Percentiles rank a stretch among this genome's conserved stretches.
Conservation (phyloP, 208 protist genomes). For the Novymonas esmeraldas region DNA sequence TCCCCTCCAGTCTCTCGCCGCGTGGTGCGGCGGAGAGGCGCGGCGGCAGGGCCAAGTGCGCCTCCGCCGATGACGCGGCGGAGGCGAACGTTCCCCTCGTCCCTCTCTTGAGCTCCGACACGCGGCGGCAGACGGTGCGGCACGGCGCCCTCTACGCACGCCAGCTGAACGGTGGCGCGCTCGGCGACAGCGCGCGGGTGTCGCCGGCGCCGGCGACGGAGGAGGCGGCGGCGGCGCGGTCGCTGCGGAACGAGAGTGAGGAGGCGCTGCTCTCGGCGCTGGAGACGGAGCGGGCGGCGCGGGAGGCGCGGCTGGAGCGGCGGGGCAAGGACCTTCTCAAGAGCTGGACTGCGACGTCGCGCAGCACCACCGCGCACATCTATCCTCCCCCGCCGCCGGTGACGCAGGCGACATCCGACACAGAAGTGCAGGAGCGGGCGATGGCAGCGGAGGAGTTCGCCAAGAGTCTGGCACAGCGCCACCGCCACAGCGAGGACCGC, state of each 20-base stretch:
- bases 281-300: slow-evolving; percentile 36
- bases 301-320: slow-evolving; percentile 45
- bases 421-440: slow-evolving; percentile 62
- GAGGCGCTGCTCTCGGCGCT: slow-evolving; percentile 37
- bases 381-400: slow-evolving; percentile 56
- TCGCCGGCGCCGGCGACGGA: not conserved
- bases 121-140: slow-evolving; percentile 9
- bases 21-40: too few species aligned
- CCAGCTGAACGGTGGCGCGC: not conserved
- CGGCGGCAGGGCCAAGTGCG: not conserved
- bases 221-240: not conserved
- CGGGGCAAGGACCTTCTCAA: slow-evolving; percentile 24
- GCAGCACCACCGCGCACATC: slow-evolving; percentile 7
- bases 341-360: slow-evolving; percentile 10
- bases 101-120: not conserved
- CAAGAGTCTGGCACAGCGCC: slow-evolving; percentile 26
- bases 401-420: slow-evolving; percentile 47
- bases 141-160: slow-evolving; percentile 24
- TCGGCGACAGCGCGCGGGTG: not conserved
- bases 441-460: slow-evolving; percentile 58
- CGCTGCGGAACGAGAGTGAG: not conserved
- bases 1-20: not conserved
- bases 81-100: too few species aligned
- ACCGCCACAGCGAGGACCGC: slow-evolving; percentile 15
- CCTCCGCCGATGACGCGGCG: not conserved